These are phyloP conservation scores for Didymella pinodella DNA, from an alignment of 2,329 filamentous ascomycete genomes.

Conservation along the genomic window DNA sequence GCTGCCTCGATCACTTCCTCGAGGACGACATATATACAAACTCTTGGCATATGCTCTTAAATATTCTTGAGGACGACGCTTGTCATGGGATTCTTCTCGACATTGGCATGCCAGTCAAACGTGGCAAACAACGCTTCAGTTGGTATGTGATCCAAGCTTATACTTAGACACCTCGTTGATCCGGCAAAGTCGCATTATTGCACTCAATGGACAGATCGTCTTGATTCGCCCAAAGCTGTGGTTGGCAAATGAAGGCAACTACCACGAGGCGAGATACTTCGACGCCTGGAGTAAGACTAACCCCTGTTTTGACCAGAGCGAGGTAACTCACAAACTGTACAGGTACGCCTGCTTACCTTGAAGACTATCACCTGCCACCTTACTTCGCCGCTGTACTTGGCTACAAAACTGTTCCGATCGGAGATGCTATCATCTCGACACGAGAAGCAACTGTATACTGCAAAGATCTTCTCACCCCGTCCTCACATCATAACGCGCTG, in stretches of 20 bases:
- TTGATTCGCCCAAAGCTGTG: slow-evolving; percentile 75
- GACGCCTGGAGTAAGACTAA: slow-evolving; percentile 36
- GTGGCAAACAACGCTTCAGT: not conserved
- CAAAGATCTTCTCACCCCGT: slow-evolving; percentile 54
- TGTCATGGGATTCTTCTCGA: slow-evolving; percentile 62
- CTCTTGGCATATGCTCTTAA: slow-evolving; percentile 20
- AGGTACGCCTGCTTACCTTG: slow-evolving; percentile 49
- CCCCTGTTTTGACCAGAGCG: no score
- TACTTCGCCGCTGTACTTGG: slow-evolving; percentile 56
- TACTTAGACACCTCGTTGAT: not conserved
- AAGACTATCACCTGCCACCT: slow-evolving; percentile 43
- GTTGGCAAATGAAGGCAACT: slow-evolving; percentile 73
- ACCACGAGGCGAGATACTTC: slow-evolving; percentile 51
- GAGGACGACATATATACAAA: slow-evolving; percentile 17
- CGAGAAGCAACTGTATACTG: slow-evolving; percentile 67
- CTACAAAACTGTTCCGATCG: slow-evolving; percentile 67
- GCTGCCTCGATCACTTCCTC: slow-evolving; percentile 65
- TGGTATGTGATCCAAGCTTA: slow-evolving; percentile 35
- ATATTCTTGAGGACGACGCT: slow-evolving; percentile 66
- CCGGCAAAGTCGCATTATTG: slow-evolving; percentile 49
- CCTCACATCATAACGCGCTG: slow-evolving; percentile 64
- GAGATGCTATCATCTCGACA: slow-evolving; percentile 65
- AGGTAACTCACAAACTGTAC: slow-evolving; percentile 52
- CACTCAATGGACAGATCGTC: slow-evolving; percentile 72
- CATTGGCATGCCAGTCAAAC: slow-evolving; percentile 22